phyloP scores from a whole-genome alignment of 1,284 basidiomycete genomes.

The Cerrena zonata region DNA sequence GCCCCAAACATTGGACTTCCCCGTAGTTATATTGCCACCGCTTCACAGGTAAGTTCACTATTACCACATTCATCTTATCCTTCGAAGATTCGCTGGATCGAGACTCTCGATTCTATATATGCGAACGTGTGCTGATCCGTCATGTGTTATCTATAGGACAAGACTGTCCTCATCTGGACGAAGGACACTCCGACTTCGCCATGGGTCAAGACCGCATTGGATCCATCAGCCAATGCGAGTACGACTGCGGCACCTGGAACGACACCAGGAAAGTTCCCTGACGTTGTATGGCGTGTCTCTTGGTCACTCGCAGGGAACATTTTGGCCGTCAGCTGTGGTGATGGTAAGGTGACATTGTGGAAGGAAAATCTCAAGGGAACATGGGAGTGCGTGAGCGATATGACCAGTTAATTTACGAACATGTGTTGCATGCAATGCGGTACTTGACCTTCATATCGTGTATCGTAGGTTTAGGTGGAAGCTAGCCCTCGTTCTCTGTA shows the following conservation, averaged over 20 bases:
- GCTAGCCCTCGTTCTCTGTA: not conserved
- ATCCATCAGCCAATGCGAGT: slow-evolving; percentile 65
- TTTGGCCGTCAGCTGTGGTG: slow-evolving; percentile 93
- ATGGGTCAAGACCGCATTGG: slow-evolving; percentile 84
- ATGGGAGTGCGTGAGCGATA: slow-evolving; percentile 95
- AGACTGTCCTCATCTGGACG: slow-evolving; percentile 92
- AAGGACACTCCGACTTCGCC: slow-evolving; percentile 73
- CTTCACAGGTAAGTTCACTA: slow-evolving; percentile 65
- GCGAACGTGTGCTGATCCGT: not conserved
- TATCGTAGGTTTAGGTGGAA: not conserved
- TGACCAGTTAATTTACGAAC: slow-evolving; percentile 58
- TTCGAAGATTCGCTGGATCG: slow-evolving; percentile 1
- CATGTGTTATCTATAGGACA: slow-evolving; percentile 52
- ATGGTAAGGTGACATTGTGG: slow-evolving; percentile 97
- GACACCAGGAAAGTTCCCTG: slow-evolving; percentile 74
- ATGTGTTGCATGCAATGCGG: not conserved
- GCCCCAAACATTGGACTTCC: slow-evolving; percentile 94
- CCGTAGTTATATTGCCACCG: slow-evolving; percentile 90
- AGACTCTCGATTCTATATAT: too few species aligned
- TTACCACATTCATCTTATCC: not conserved
- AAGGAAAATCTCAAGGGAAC: slow-evolving; percentile 92
- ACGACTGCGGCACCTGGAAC: slow-evolving; percentile 39
- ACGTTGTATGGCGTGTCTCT: slow-evolving; percentile 94
- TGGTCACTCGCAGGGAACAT: slow-evolving; percentile 97
- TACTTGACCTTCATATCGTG: not conserved